Conservation (phyloP, 139 green algal genomes). For the Closterium sp. region DNA sequence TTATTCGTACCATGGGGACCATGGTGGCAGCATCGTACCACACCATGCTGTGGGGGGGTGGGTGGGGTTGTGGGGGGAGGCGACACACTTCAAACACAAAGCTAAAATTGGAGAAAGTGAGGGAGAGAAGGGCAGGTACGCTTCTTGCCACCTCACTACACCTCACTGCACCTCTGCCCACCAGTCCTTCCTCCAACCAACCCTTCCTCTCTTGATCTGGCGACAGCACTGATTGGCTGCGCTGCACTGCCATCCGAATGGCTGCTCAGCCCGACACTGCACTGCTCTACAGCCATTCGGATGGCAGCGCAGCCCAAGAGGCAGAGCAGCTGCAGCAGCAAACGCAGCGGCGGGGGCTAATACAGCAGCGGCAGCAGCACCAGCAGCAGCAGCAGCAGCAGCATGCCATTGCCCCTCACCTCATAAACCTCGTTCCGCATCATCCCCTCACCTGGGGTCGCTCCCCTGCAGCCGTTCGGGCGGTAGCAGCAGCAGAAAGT, state of each 20-base stretch:
- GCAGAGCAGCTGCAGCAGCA: neutral
- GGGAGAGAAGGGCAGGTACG: neutral
- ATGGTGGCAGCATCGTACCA: constrained; percentile 72
- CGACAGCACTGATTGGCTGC: no score
- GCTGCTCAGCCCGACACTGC: neutral
- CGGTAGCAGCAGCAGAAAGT: constrained; percentile 72
- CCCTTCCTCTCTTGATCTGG: neutral
- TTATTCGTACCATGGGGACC: constrained; percentile 54
- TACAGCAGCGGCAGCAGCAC: no score
- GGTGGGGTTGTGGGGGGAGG: neutral
- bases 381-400: no score
- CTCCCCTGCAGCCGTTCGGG: constrained; percentile 51
- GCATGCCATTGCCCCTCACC: no score
- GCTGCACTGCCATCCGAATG: no score
- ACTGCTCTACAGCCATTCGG: neutral
- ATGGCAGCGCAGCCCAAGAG: no score
- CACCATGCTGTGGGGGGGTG: constrained; percentile 30
- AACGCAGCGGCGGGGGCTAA: neutral
- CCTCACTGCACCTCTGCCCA: neutral
- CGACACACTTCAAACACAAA: no score
- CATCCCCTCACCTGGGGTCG: constrained; percentile 42
- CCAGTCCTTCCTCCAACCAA: neutral
- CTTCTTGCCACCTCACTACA: neutral
- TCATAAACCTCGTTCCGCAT: no score
- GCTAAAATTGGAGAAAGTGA: no score